Evolutionary conservation across 2,329 filamentous ascomycete species (phyloP), one percentile per base, ranked within the genome.

Genomic region (Talaromyces sp.): DNA sequence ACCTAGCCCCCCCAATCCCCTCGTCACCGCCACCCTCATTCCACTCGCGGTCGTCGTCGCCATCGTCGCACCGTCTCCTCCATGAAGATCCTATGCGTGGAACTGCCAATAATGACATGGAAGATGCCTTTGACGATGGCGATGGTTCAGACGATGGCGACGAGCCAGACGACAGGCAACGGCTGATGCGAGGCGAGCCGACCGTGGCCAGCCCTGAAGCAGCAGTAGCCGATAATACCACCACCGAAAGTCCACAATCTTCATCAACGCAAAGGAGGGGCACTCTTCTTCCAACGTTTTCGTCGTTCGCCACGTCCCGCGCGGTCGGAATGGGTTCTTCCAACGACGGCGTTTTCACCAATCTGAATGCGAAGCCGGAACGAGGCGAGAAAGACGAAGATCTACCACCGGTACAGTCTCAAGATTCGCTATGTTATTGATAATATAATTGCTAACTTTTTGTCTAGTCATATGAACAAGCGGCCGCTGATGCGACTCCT

Each of bases 291-390:
- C 84, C 85, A 1, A 76, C 75, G 3, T 85, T 84, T 60, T 65
- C 67, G n/a, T 58, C 74, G 24, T 65, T 77, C 17, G 65, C 74
- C 14, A 55, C 73, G 17, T 66, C 76, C 73, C 75, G 46, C 67
- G 69, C 17, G 59, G 78, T 73, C 59, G 77, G 63, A 89, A 85
- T 88, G 58, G 88, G 88, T 26, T 85, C 87, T n/a, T 87, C 89
- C 58, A 92, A 91, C 55, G 95, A 98, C 75, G 95, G 95, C 63
- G 95, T 99, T 27, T 99, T 96, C 78, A 95, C 93, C 58, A 99
- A 99, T 73, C 77, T 99, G 66, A 91, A 86, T 66, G 95, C 95
- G 14, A 93, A 96, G 73, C 93, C 93, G 0, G 91, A 96, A 68
- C 82, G 86, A 50, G 89, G 87, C 29, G 89, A 90, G 62, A 89